Evolutionary conservation across 1,284 basidiomycete species (phyloP).

Genomic region (Leccinum subrobustum): DNA sequence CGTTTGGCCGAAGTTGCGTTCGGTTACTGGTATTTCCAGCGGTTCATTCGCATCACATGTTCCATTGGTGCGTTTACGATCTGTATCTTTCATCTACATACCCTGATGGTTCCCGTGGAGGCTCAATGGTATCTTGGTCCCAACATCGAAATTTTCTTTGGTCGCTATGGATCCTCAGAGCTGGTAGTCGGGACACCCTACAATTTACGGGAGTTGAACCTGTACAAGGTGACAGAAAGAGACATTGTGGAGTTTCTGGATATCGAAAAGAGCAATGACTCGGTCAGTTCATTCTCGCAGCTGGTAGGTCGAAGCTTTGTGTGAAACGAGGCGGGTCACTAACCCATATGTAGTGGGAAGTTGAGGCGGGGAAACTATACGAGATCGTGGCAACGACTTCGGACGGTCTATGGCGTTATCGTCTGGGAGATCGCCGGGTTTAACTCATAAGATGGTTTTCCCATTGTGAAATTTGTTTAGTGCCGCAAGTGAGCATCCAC

Average conservation of each 20-base stretch:
- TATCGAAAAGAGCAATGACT: slow-evolving; percentile 5
- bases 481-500: background rate
- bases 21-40: slow-evolving; percentile 2
- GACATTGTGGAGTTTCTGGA: slow-evolving; percentile 1
- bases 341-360: slow-evolving; percentile 20
- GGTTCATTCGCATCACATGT: slow-evolving; percentile 12
- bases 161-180: slow-evolving; percentile 5
- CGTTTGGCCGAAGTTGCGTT: slow-evolving; percentile 1
- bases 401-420: slow-evolving; percentile 29
- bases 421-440: slow-evolving; percentile 4
- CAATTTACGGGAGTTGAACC: slow-evolving; percentile 7
- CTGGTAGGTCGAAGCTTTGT: slow-evolving; percentile 3
- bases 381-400: slow-evolving; percentile 20
- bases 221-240: slow-evolving; percentile 2
- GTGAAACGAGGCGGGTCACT: background rate
- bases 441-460: background rate
- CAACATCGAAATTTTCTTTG: background rate
- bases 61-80: background rate
- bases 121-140: slow-evolving; percentile 14
- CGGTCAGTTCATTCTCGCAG: slow-evolving; percentile 2
- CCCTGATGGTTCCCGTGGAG: background rate
- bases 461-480: background rate
- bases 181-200: slow-evolving; percentile 5
- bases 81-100: background rate
- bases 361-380: slow-evolving; percentile 16